Base-by-base conservation (phyloP, 2,329 filamentous ascomycete genomes). In the Dothidotthia symphoricarpi region DNA sequence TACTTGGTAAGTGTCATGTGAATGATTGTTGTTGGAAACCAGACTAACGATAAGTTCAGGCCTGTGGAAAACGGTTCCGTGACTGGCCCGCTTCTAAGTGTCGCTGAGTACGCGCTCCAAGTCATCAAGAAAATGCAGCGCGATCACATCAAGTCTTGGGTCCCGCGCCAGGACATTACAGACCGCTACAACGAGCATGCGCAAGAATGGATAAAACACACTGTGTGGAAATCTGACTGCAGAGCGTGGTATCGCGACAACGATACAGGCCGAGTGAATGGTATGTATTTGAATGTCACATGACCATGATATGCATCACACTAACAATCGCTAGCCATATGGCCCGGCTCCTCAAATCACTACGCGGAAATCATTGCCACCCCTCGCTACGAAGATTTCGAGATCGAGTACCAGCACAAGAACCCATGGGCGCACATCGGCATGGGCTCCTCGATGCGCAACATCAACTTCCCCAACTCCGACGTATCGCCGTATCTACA, bases 301-400 rank as follows among this genome's bases (percentile, higher is more conserved):
- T 12, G 9, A 9, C 1, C 8, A 5, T 4, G 12, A 1, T 13
- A 7, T 14, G 6, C 10, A 22, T 3, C 2, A 14, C 10, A 13
- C 28, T 64, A 24, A 37, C 17, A 17, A 27, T 6, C 7, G 3
- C 14, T 59, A 56, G 71, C 73, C 3, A 61, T 78, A 1, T 78
- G 70, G 69, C 75, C 75, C 0, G 76, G 75, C 3, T 70, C 66
- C 3, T 72, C 69, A 0, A 66, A 77, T 28, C 74, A 77, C 36
- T 77, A 76, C 42, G 61, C 54, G 14, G 51, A 69, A 37, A 55
- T 69, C 8, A 68, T 72, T 13, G 43, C 53, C 26, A 48, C 40
- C 1, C 68, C 68, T 0, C 63, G 70, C 7, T 72, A 67, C 37
- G 70, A 73, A 34, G 70, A 73, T 44, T 70, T 71, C 31, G 59